These are phyloP conservation scores for Kalmanozyma brasiliensis DNA, from an alignment of 1,284 basidiomycete genomes.

Conservation along the genomic window DNA sequence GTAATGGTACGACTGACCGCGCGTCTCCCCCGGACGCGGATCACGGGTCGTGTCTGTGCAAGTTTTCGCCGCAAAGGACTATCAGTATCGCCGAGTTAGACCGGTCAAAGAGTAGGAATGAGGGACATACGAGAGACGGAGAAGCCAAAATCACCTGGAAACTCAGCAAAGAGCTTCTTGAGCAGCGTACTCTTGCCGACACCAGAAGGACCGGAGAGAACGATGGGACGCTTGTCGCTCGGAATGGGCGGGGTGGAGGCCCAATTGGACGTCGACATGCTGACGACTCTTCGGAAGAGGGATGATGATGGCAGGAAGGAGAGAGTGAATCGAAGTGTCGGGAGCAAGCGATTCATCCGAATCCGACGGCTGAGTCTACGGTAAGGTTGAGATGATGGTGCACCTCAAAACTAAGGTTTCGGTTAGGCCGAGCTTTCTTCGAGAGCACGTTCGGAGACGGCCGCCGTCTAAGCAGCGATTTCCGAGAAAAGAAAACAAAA, in stretches of 20 bases:
- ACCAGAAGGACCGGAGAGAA: constrained; percentile 85
- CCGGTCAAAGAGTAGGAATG: constrained; percentile 29
- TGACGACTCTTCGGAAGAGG: not conserved
- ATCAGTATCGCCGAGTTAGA: too few relatives aligned
- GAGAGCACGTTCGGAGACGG: too few relatives aligned
- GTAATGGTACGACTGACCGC: constrained; percentile 77
- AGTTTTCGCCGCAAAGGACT: too few relatives aligned
- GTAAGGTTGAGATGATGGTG: not conserved
- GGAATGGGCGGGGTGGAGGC: constrained; percentile 43
- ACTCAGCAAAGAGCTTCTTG: constrained; percentile 81
- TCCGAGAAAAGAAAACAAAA: not conserved
- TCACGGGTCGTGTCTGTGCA: constrained; percentile 85
- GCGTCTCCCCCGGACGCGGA: constrained; percentile 82
- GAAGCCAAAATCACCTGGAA: constrained; percentile 89
- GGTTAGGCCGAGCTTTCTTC: not conserved
- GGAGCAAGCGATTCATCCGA: constrained; percentile 9
- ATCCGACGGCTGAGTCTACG: not conserved
- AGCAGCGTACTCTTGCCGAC: constrained; percentile 95
- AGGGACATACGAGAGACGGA: constrained; percentile 81
- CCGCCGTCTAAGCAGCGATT: too few relatives aligned
- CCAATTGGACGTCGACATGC: constrained; percentile 39
- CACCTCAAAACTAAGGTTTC: not conserved
- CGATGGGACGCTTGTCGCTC: constrained; percentile 72
- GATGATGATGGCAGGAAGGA: constrained; percentile 6
- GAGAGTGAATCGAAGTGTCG: constrained; percentile 3